phyloP scores from a whole-genome alignment of 2,329 filamentous ascomycete species.

The Fusarium globosum region DNA sequence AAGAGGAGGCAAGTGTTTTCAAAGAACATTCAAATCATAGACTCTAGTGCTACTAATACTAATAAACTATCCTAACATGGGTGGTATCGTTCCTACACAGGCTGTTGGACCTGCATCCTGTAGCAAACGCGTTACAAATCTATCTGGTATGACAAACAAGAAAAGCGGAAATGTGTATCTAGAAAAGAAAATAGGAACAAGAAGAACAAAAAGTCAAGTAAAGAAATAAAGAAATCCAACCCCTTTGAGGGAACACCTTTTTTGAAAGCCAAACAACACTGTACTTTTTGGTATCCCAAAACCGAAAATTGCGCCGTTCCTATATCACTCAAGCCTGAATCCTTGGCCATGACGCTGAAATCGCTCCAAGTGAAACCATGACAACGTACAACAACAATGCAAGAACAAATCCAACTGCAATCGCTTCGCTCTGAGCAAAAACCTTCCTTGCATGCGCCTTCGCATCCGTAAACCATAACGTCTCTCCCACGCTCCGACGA shows the following conservation, averaged over 20 bases:
- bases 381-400: slow-evolving; percentile 47
- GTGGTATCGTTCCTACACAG: slow-evolving; percentile 41
- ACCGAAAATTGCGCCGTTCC: slow-evolving; percentile 36
- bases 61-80: slow-evolving; percentile 37
- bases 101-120: slow-evolving; percentile 40
- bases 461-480: slow-evolving; percentile 56
- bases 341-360: slow-evolving; percentile 35
- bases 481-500: slow-evolving; percentile 61
- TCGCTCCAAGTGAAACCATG: slow-evolving; percentile 37
- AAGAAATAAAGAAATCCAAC: slow-evolving; percentile 7
- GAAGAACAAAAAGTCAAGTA: background rate
- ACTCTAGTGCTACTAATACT: slow-evolving; percentile 30
- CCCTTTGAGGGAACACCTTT: slow-evolving; percentile 14
- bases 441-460: slow-evolving; percentile 44
- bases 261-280: slow-evolving; percentile 37
- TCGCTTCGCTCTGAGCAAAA: slow-evolving; percentile 47
- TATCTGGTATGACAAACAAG: slow-evolving; percentile 37
- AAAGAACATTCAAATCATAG: slow-evolving; percentile 13
- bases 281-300: slow-evolving; percentile 43
- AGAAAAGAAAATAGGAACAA: slow-evolving; percentile 1
- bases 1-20: background rate
- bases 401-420: slow-evolving; percentile 49
- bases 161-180: slow-evolving; percentile 23
- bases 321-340: slow-evolving; percentile 35
- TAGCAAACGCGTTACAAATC: slow-evolving; percentile 40